Evolutionary conservation across 192 early-diverging fungal species (phyloP), one percentile per base, ranked within the genome.

Genomic region (Borealophlyctis nickersoniae): DNA sequence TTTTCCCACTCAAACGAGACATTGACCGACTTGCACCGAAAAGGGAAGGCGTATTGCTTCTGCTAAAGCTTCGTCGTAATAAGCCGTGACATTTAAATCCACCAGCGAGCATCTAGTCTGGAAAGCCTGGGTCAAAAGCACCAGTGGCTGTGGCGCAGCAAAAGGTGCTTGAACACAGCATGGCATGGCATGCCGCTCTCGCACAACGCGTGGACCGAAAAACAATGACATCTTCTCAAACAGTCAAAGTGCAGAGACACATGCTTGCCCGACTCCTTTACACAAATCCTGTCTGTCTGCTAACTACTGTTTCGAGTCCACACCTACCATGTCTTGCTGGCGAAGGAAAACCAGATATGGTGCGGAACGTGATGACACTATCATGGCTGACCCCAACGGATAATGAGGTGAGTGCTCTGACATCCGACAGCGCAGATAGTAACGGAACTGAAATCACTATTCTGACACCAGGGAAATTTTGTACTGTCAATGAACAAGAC

Each of bases 341-440:
- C 36, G 56, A 52, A 39, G 7, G 7, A 22, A 14, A 39, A 26
- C 52, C 24, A 33, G 49, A 1, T 1, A 4, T 26, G 29, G 26
- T 24, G 7, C 48, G 72, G n/a, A 78, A 75, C 49, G 62, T 72
- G 32, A 78, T 78, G 76, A 78, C 73, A 23, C 67, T 78, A 2
- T 62, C 66, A 3, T 78, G 76, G 76, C 56, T 78, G 16, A 75
- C 76, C 1, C 23, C 60, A n/a, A 58, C 71, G 29, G 76, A 78
- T 55, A 78, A 78, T 63, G 35, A 69, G 28, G 59, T 64, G 34
- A 3, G 52, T 11, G 4, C 16, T n/a, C 2, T 22, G 23, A 27
- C 33, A 13, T 59, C 30, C 56, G 62, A n/a, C n/a, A n/a, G n/a
- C n/a, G n/a, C n/a, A n/a, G n/a, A n/a, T n/a, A n/a, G n/a, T n/a